These are phyloP conservation scores for Luffa acutangula DNA, from an alignment of 306 rosid species.

Conservation along the genomic window DNA sequence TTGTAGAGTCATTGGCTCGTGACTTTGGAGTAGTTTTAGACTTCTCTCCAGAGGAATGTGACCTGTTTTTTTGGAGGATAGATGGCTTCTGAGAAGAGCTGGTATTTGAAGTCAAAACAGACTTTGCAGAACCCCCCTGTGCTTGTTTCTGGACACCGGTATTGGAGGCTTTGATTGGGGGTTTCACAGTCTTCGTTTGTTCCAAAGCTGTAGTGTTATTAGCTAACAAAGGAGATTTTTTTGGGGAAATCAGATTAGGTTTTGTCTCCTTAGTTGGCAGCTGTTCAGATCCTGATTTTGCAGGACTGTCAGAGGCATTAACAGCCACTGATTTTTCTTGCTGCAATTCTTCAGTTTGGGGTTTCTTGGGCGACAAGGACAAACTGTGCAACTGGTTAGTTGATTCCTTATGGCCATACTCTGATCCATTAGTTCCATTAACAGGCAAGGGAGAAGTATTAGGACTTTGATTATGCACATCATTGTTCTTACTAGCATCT, in stretches of 20 bases:
- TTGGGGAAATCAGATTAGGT: slow-evolving; percentile 39
- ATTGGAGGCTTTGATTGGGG: slow-evolving; percentile 31
- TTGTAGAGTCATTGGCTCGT: slow-evolving; percentile 35
- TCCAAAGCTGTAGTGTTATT: slow-evolving; percentile 34
- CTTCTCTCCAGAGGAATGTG: slow-evolving; percentile 42
- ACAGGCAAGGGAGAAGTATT: slow-evolving; percentile 24
- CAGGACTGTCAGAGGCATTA: slow-evolving; percentile 30
- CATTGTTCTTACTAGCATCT: slow-evolving; percentile 35
- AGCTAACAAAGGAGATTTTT: slow-evolving; percentile 45
- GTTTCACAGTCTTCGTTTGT: slow-evolving; percentile 41
- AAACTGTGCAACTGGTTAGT: slow-evolving; percentile 31
- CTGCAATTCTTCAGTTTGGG: slow-evolving; percentile 27
- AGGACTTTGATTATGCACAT: slow-evolving; percentile 26
- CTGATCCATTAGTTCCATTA: slow-evolving; percentile 29
- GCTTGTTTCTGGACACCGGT: slow-evolving; percentile 39
- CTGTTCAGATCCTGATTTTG: slow-evolving; percentile 38
- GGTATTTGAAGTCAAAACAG: slow-evolving; percentile 14
- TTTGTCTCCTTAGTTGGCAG: slow-evolving; percentile 37
- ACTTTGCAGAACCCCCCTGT: slow-evolving; percentile 35
- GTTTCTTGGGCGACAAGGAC: slow-evolving; percentile 25
- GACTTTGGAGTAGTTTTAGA: slow-evolving; percentile 42
- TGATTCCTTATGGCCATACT: slow-evolving; percentile 34
- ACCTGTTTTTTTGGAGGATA: slow-evolving; percentile 36
- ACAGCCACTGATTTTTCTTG: slow-evolving; percentile 24
- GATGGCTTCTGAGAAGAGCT: slow-evolving; percentile 48